Evolutionary conservation across 1,284 basidiomycete species (phyloP), one percentile per base, ranked within the genome.

Genomic region (Cronartium ribicola): DNA sequence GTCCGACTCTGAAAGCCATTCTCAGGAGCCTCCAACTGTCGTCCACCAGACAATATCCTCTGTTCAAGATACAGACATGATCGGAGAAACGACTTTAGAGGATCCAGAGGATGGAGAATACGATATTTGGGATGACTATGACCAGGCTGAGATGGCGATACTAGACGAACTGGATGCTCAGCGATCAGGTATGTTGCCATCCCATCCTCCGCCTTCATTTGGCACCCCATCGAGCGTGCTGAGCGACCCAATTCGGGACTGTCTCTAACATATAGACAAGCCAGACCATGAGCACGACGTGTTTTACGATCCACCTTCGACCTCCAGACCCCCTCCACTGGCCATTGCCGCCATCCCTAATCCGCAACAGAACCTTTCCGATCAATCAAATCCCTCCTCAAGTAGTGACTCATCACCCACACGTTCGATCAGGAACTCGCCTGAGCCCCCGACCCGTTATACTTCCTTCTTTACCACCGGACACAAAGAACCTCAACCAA

Each of bases 41-140:
- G 44, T 46, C 29, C 29, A 29, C 29, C 29, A 29, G 29, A 29
- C 29, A 29, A 17, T 29, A 7, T 55, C 51, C 29, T 55, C 51
- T 3, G 51, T 6, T 55, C 51, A 55, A 29, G 51, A 10, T 4
- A 29, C 51, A 4, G n/a, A n/a, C 29, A 29, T 55, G n/a, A 20
- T 29, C 29, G 51, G 29, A n/a, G 59, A 62, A 5, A 17, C 40
- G 14, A 40, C 51, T 36, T 20, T 46, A n/a, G 37, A 69, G 7
- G 55, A 69, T 60, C 17, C 39, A 20, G 67, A 69, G 22, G 46
- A 46, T 29, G 61, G 57, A 37, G 57, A 69, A 37, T 43, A 60
- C 40, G 57, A 69, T 37, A 60, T 60, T 43, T 69, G 67, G 67
- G 62, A 60, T 41, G 67, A 69, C 40, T 69, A 20, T 44, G 67